Evolutionary conservation across 108 stramenopile species (phyloP).

Genomic region (Cyclotella baltica): DNA sequence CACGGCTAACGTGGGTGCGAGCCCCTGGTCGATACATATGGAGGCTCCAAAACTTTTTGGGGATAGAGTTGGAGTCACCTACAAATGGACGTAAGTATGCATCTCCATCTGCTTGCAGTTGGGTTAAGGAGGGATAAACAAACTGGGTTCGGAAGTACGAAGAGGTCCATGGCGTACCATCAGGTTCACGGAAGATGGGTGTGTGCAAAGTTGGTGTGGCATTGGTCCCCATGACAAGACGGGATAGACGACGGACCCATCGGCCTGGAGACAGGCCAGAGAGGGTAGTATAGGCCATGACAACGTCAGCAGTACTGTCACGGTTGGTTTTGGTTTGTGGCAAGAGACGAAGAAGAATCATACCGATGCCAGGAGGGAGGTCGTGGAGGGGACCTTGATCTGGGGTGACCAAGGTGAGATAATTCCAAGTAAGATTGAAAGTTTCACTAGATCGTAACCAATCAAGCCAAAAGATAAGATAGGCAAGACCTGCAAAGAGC

Average conservation of each 20-base stretch:
- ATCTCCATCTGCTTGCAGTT: background rate
- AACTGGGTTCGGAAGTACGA: background rate
- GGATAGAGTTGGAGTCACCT: background rate
- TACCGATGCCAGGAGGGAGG: background rate
- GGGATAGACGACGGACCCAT: background rate
- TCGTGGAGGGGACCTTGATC: background rate
- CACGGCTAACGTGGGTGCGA: background rate
- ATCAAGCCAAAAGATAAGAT: background rate
- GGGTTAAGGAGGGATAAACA: background rate
- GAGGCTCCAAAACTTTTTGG: background rate
- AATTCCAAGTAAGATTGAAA: background rate
- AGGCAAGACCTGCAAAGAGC: background rate
- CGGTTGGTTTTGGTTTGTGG: conserved; percentile 5
- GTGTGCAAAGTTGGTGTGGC: background rate
- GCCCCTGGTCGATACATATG: background rate
- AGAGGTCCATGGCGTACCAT: background rate
- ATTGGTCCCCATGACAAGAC: background rate
- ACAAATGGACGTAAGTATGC: background rate
- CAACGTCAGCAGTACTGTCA: background rate
- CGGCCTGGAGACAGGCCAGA: background rate
- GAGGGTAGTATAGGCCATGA: background rate
- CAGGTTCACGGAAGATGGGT: background rate
- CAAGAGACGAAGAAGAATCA: background rate
- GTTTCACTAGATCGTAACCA: background rate
- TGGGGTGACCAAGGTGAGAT: background rate